A percentile compares a stretch with the other conserved stretches of the same genome.
Conservation (phyloP, 345 rosid genomes). For the Excoecaria cochinchinensis region DNA sequence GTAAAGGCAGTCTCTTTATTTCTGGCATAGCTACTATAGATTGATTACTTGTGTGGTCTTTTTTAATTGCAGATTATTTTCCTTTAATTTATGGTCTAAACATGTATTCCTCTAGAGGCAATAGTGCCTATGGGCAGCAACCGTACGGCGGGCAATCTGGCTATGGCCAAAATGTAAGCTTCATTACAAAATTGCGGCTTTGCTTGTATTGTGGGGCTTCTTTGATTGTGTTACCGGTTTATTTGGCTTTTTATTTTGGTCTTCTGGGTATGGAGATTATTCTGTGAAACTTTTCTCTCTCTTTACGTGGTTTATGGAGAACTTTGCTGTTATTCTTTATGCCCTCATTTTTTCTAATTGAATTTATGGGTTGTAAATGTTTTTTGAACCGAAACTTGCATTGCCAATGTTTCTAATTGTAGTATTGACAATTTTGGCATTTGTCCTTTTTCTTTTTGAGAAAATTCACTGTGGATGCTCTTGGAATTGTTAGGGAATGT, state of each 20-base stretch:
- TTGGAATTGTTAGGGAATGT: too few relatives aligned
- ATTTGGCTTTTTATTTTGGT: neutral
- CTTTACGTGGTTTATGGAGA: neutral
- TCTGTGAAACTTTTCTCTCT: neutral
- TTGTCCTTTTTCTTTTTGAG: neutral
- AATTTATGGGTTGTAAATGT: neutral
- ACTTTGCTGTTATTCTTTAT: neutral
- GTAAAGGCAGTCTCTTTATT: neutral
- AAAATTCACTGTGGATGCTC: neutral
- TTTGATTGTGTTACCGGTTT: neutral
- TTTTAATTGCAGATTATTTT: slow-evolving; percentile 16
- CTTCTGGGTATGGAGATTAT: neutral
- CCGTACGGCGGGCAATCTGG: slow-evolving; percentile 70
- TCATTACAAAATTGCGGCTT: neutral
- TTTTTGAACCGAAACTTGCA: neutral
- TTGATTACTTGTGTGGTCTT: neutral
- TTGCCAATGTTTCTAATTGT: neutral
- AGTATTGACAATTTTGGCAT: neutral
- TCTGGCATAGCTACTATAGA: neutral
- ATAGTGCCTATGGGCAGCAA: slow-evolving; percentile 71
- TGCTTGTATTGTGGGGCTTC: neutral
- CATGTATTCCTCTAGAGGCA: slow-evolving; percentile 83
- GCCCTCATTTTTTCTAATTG: neutral
- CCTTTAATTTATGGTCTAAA: neutral
- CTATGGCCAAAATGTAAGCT: slow-evolving; percentile 77